Base-by-base conservation (phyloP, 805 yeast genomes). In the Peterozyma toletana region DNA sequence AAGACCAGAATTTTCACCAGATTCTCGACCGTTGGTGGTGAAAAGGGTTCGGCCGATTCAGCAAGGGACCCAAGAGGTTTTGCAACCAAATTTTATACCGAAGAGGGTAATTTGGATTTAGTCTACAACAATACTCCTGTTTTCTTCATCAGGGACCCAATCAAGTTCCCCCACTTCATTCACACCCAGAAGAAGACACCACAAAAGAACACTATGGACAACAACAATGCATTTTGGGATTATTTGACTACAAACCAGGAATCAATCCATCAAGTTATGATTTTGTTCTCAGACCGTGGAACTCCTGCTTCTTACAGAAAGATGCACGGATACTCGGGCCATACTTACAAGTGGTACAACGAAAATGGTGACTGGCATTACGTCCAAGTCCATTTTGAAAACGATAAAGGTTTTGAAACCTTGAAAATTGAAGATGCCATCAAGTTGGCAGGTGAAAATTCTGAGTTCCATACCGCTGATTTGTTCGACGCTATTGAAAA, bases 111-210 rank as follows among this genome's bases (percentile, higher is more conserved):
- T 68, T 73, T 82, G 64, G 95, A 86, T 66, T 78, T 83, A 68
- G 95, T 86, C 21, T 83, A 81, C 68, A 86, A 85, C 73, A 86
- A 86, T 67, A 86, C 93, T 29, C 95, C 95, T 11, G 75, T 86
- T 45, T 86, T 86, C 66, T 86, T 86, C 68, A 66, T 86, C 50
- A 79, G 95, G 68, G 95, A 87, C 62, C 89, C 91, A 42, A 70
- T 81, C 47, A 86, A 87, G 69, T 87, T 86, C 70, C 93, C 95
- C 39, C 86, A 81, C 57, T 86, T 86, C 58, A 86, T 86, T 58
- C 95, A 87, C 66, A 83, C 95, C 16, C 95, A 87, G 64, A 86
- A 86, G 78, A 76, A 95, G 68, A 75, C 83, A 67, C 93, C 95
- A 16, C 77, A 81, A 60, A 84, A 89, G 36, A 85, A 85, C 64